Conservation (phyloP, 2,329 filamentous ascomycete species). For the Pseudogymnoascus sp. region DNA sequence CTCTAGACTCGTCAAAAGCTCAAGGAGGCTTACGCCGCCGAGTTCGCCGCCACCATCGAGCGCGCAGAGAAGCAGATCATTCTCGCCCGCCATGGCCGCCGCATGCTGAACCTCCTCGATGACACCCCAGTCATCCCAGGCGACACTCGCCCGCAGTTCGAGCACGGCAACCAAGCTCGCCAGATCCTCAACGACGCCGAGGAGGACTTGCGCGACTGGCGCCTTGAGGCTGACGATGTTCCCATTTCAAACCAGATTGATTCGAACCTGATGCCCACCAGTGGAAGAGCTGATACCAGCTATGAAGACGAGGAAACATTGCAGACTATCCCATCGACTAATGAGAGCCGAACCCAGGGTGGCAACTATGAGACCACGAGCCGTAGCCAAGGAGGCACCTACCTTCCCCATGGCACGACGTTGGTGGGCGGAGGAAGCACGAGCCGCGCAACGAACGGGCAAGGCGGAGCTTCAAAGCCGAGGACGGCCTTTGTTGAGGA, state of each 20-base stretch:
- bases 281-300: neutral
- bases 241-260: neutral
- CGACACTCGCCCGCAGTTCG: slow-evolving; percentile 63
- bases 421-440: neutral
- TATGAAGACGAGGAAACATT: neutral
- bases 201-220: slow-evolving; percentile 75
- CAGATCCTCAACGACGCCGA: slow-evolving; percentile 91
- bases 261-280: slow-evolving; percentile 10
- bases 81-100: slow-evolving; percentile 80
- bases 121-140: slow-evolving; percentile 86
- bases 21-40: slow-evolving; percentile 85
- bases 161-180: slow-evolving; percentile 58
- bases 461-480: neutral
- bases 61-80: slow-evolving; percentile 95
- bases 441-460: neutral
- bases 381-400: neutral
- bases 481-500: neutral
- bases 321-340: neutral
- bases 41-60: slow-evolving; percentile 87
- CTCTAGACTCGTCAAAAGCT: slow-evolving; percentile 83
- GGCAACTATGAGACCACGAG: neutral
- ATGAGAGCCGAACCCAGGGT: neutral
- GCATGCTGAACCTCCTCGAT: slow-evolving; percentile 77
- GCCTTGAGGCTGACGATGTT: slow-evolving; percentile 26
- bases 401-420: neutral